Evolutionary conservation across 805 yeast species (phyloP).

Genomic region (Barnettozyma wickerhamii): DNA sequence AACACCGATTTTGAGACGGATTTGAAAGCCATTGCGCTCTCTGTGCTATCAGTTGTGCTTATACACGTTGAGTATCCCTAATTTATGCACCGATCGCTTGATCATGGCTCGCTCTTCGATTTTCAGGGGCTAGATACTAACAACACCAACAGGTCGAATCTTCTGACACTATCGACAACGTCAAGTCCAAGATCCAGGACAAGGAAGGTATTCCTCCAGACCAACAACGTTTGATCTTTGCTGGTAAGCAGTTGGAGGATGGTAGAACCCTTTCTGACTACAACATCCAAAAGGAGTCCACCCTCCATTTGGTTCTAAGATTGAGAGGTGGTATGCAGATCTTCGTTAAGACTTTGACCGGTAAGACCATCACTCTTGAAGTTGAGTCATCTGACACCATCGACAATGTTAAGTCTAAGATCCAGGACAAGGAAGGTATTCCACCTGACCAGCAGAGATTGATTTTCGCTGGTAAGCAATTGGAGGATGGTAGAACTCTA

Average conservation of each 20-base stretch:
- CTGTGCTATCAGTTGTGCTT: not conserved
- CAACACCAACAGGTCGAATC: conserved; percentile 77
- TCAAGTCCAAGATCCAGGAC: conserved; percentile 93
- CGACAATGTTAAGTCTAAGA: conserved; percentile 92
- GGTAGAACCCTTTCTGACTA: conserved; percentile 92
- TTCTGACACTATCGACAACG: conserved; percentile 91
- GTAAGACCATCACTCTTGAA: conserved; percentile 43
- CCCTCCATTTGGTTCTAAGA: conserved; percentile 81
- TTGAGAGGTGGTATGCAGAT: conserved; percentile 89
- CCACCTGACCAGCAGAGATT: conserved; percentile 97
- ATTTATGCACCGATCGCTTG: too few species aligned
- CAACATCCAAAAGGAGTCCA: conserved; percentile 92
- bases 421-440: conserved; percentile 94
- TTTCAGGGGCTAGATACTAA: conserved; percentile 7
- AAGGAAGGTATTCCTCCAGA: conserved; percentile 99
- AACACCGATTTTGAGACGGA: not conserved
- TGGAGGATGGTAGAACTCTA: conserved; percentile 92
- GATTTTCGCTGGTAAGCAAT: conserved; percentile 94
- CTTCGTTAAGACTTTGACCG: conserved; percentile 95
- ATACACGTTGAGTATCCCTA: too few species aligned
- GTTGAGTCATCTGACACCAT: conserved; percentile 94
- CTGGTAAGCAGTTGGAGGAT: conserved; percentile 93
- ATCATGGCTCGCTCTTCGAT: too few species aligned
- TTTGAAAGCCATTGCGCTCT: not conserved
- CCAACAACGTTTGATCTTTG: conserved; percentile 92